A percentile compares a stretch with the other conserved stretches of the same genome.
phyloP scores from a whole-genome alignment of 495 filamentous ascomycete genomes.

The Aspergillus biplanus region DNA sequence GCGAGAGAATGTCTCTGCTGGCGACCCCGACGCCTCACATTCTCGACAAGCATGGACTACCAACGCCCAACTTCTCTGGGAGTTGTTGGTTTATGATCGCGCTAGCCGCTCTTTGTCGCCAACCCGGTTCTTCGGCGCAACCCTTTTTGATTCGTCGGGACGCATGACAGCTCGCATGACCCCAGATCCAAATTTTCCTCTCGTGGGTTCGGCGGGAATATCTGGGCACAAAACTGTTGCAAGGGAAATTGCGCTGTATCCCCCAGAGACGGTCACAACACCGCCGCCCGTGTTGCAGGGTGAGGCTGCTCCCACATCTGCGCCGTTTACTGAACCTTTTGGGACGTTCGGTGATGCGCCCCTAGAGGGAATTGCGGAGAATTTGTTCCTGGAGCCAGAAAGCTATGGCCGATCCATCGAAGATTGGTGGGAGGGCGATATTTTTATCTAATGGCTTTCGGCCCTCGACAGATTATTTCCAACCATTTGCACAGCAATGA shows the following conservation, averaged over 20 bases:
- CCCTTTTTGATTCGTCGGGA: conserved; percentile 25
- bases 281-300: conserved; percentile 19
- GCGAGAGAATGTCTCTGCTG: conserved; percentile 34
- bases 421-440: conserved; percentile 35
- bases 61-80: conserved; percentile 36
- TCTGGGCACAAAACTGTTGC: conserved; percentile 41
- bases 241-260: conserved; percentile 36
- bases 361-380: conserved; percentile 28
- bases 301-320: conserved; percentile 5
- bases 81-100: conserved; percentile 36
- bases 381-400: conserved; percentile 35
- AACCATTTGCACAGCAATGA: conserved; percentile 12
- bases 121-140: conserved; percentile 33
- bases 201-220: conserved; percentile 41
- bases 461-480: background rate
- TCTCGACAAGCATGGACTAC: conserved; percentile 30
- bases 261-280: conserved; percentile 35
- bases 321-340: conserved; percentile 18
- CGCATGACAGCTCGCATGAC: conserved; percentile 20
- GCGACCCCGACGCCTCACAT: conserved; percentile 19
- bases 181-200: conserved; percentile 34
- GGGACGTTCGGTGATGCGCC: conserved; percentile 23
- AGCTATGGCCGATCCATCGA: conserved; percentile 40
- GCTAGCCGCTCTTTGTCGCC: conserved; percentile 27
- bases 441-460: conserved; percentile 8